phyloP scores from a whole-genome alignment of 495 filamentous ascomycete genomes.

The Podospora conica region DNA sequence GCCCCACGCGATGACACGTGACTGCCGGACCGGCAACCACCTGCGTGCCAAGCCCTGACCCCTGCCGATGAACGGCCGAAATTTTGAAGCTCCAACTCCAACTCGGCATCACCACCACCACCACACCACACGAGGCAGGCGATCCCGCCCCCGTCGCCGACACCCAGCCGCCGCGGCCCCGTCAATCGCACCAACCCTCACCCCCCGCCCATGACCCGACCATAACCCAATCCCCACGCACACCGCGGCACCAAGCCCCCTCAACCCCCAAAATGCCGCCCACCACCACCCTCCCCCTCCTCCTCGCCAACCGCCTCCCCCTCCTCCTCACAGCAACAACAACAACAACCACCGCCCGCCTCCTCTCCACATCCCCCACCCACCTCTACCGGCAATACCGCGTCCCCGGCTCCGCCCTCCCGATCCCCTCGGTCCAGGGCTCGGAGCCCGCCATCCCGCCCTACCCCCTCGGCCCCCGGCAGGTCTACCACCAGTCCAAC shows the following conservation, averaged over 20 bases:
- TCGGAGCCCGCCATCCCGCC: conserved; percentile 48
- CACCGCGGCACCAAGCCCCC: too few species aligned
- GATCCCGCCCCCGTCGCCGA: not conserved
- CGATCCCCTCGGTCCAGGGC: conserved; percentile 25
- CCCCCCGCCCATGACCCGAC: not conserved
- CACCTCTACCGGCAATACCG: conserved; percentile 21
- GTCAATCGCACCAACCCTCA: not conserved
- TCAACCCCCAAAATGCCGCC: not conserved
- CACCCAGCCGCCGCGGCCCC: not conserved
- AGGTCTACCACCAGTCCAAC: conserved; percentile 81
- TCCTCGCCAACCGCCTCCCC: conserved; percentile 14
- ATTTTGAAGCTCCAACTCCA: conserved; percentile 16
- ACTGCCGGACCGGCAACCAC: conserved; percentile 1
- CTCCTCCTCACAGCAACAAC: conserved; percentile 1
- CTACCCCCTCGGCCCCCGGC: conserved; percentile 80
- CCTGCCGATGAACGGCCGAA: conserved; percentile 6
- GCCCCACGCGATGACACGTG: conserved; percentile 22
- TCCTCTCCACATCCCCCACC: conserved; percentile 23
- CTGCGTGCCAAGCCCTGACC: conserved; percentile 7
- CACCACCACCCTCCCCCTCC: conserved; percentile 10
- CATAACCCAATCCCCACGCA: not conserved
- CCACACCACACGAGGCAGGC: not conserved
- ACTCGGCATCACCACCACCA: not conserved
- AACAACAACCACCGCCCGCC: conserved; percentile 10
- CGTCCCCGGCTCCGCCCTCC: conserved; percentile 22